These are phyloP conservation scores for Verticillium tricorpus DNA, from an alignment of 2,329 filamentous ascomycete species.

Conservation along the genomic window DNA sequence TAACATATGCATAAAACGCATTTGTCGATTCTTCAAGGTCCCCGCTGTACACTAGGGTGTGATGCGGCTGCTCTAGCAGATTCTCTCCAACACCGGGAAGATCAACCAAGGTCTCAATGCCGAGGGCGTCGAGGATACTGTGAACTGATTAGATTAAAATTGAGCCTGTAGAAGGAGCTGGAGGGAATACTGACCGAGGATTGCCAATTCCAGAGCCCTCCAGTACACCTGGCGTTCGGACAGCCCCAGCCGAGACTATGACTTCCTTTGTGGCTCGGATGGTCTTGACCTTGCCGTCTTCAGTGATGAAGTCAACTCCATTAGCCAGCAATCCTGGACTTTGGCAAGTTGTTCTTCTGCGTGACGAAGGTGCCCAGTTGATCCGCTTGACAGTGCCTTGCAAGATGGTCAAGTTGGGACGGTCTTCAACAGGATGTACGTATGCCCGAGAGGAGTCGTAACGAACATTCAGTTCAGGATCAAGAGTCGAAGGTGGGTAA, in stretches of 20 bases:
- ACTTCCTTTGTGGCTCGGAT: conserved; percentile 41
- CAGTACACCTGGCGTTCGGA: conserved; percentile 47
- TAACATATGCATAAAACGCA: conserved; percentile 27
- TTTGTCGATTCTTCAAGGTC: conserved; percentile 8
- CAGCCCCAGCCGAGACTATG: conserved; percentile 41
- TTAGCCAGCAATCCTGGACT: conserved; percentile 16
- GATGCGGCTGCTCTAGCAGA: conserved; percentile 44
- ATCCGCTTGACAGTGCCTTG: conserved; percentile 30
- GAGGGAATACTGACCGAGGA: conserved; percentile 14
- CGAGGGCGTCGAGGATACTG: conserved; percentile 32
- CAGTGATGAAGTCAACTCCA: conserved; percentile 29
- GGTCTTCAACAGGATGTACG: conserved; percentile 29
- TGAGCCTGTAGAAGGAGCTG: conserved; percentile 6
- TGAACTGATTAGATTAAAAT: conserved; percentile 5
- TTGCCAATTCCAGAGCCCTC: conserved; percentile 49
- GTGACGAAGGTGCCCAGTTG: conserved; percentile 16
- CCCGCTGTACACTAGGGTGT: conserved; percentile 9
- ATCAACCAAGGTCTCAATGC: conserved; percentile 37
- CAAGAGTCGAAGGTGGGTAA: conserved; percentile 33
- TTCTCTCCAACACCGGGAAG: conserved; percentile 49
- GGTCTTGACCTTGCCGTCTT: conserved; percentile 26
- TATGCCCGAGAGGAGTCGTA: conserved; percentile 37
- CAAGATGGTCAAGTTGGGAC: conserved; percentile 33
- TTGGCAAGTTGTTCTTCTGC: not conserved
- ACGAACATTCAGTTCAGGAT: conserved; percentile 29